Evolutionary conservation across 768 basidiomycete species (phyloP).

Genomic region (Lentinula sp.): DNA sequence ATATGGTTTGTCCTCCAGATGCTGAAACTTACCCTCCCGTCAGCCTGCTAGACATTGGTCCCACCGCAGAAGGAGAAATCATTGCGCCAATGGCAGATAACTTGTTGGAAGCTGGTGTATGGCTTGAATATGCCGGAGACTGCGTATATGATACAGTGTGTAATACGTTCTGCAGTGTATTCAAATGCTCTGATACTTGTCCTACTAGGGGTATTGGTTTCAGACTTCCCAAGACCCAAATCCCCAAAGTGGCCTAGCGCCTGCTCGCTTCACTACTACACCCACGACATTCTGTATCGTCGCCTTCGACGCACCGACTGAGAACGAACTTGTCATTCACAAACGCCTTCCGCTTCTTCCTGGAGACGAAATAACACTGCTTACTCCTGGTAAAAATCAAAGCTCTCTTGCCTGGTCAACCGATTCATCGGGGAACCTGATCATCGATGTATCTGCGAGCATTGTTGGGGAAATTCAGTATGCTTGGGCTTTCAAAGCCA

Average conservation of each 20-base stretch:
- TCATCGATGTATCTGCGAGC: constrained; percentile 20
- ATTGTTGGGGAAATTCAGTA: constrained; percentile 19
- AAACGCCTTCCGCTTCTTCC: constrained; percentile 34
- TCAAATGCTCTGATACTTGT: not conserved
- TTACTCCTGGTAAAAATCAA: constrained; percentile 23
- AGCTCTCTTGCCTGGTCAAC: constrained; percentile 21
- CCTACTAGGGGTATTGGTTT: constrained; percentile 40
- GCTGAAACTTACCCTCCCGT: not conserved
- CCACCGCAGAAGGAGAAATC: constrained; percentile 49
- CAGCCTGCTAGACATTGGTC: constrained; percentile 48
- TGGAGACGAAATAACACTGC: constrained; percentile 36
- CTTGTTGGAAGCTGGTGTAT: constrained; percentile 43
- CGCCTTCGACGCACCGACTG: constrained; percentile 29
- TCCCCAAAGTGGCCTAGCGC: constrained; percentile 16
- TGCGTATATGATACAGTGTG: constrained; percentile 48
- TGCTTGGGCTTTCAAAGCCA: constrained; percentile 37
- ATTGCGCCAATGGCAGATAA: constrained; percentile 40
- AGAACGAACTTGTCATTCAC: constrained; percentile 27
- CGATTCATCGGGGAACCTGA: constrained; percentile 8
- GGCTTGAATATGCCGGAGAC: constrained; percentile 43
- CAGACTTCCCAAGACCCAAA: constrained; percentile 30
- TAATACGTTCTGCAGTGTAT: not conserved
- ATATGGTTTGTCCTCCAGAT: not conserved
- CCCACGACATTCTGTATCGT: constrained; percentile 46
- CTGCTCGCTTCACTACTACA: constrained; percentile 43